Percentiles rank a stretch among this genome's conserved stretches.
These are phyloP conservation scores for Calycina marina DNA, from an alignment of 2,329 filamentous ascomycete species.

Conservation along the genomic window DNA sequence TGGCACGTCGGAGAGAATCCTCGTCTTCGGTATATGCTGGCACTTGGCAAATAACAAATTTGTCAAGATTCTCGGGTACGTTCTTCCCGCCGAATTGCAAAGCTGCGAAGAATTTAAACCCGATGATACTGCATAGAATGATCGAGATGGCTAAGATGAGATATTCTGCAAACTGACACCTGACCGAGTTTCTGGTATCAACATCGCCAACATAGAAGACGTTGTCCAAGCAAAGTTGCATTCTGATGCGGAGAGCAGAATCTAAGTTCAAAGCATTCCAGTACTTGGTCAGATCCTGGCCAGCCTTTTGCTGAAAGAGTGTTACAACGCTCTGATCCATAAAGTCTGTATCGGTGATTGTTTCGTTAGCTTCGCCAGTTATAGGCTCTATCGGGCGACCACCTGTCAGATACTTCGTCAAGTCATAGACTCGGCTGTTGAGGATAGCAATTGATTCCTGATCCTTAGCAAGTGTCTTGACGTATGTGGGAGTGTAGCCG, in stretches of 20 bases:
- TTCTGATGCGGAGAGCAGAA: slow-evolving; percentile 40
- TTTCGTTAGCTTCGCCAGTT: slow-evolving; percentile 33
- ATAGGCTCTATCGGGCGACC: slow-evolving; percentile 51
- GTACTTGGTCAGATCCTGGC: slow-evolving; percentile 67
- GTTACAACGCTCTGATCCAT: slow-evolving; percentile 63
- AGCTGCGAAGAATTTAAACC: slow-evolving; percentile 93
- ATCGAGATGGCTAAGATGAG: slow-evolving; percentile 76
- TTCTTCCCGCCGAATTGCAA: slow-evolving; percentile 88
- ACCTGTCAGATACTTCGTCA: slow-evolving; percentile 69
- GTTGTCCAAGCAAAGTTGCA: slow-evolving; percentile 79
- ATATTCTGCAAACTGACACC: slow-evolving; percentile 80
- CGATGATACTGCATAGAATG: slow-evolving; percentile 66
- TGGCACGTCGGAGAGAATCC: slow-evolving; percentile 88
- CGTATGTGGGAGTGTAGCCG: slow-evolving; percentile 67
- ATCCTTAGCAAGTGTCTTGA: slow-evolving; percentile 52
- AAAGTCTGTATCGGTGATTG: slow-evolving; percentile 51
- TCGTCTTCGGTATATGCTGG: slow-evolving; percentile 98
- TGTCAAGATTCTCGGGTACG: slow-evolving; percentile 88
- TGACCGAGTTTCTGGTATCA: slow-evolving; percentile 75
- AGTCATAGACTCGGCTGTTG: slow-evolving; percentile 68
- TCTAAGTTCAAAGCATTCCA: slow-evolving; percentile 60
- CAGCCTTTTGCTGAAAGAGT: slow-evolving; percentile 64
- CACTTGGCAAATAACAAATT: slow-evolving; percentile 96
- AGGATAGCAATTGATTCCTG: slow-evolving; percentile 62
- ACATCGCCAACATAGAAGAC: slow-evolving; percentile 88